Conservation (phyloP, 495 filamentous ascomycete genomes). For the Penicillium paxilli region DNA sequence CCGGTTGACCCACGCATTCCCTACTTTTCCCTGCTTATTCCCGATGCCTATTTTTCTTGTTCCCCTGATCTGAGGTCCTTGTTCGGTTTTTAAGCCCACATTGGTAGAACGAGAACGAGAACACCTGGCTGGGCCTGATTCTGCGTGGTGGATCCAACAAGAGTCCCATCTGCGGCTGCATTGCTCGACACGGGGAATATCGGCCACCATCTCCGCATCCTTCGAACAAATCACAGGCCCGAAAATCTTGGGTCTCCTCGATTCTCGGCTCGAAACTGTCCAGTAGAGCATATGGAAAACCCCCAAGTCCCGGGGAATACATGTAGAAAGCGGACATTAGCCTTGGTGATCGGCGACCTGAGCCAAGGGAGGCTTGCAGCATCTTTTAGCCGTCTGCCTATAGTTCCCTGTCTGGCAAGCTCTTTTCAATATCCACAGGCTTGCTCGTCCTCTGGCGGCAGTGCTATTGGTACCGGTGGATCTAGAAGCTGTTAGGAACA, state of each 20-base stretch:
- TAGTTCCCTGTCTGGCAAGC: background rate
- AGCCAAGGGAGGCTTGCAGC: background rate
- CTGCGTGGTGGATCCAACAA: background rate
- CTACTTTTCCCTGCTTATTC: background rate
- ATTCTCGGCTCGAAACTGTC: background rate
- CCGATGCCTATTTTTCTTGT: background rate
- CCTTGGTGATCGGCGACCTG: background rate
- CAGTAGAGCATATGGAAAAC: background rate
- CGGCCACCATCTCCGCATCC: conserved; percentile 1
- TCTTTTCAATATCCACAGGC: conserved; percentile 6
- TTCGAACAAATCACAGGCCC: conserved; percentile 2
- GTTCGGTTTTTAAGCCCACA: background rate
- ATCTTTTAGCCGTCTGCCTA: background rate
- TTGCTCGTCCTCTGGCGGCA: background rate
- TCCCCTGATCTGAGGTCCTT: background rate
- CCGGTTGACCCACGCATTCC: background rate
- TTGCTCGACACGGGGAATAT: background rate
- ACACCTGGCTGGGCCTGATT: background rate
- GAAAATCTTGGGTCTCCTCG: background rate
- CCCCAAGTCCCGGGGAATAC: background rate
- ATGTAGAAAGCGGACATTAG: background rate
- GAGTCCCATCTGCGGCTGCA: background rate
- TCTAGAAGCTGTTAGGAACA: conserved; percentile 9
- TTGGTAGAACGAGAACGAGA: background rate
- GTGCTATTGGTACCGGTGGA: background rate